Conservation (phyloP, 768 basidiomycete genomes). For the Termitomyces sp. region DNA sequence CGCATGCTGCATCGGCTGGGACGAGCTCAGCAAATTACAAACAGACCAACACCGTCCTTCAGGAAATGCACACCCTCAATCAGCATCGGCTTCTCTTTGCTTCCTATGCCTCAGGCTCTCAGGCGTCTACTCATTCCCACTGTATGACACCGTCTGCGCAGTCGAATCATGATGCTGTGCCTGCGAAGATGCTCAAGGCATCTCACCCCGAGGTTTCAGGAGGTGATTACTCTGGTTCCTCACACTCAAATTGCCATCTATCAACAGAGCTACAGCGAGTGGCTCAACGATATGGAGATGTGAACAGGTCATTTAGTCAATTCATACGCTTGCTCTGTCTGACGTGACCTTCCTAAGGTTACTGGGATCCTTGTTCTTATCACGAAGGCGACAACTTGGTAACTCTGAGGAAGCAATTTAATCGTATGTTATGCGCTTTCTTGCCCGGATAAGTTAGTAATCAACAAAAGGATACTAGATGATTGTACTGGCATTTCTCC, state of each 20-base stretch:
- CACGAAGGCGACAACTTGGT: slow-evolving; percentile 40
- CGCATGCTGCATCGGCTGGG: slow-evolving; percentile 11
- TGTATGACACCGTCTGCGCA: background rate
- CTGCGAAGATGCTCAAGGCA: background rate
- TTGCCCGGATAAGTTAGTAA: background rate
- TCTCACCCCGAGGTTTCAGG: slow-evolving; percentile 2
- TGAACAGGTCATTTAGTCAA: slow-evolving; percentile 44
- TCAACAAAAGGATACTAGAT: background rate
- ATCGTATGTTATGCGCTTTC: background rate
- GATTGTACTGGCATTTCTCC: background rate
- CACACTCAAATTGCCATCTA: background rate
- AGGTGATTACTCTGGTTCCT: background rate
- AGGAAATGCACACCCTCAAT: slow-evolving; percentile 64
- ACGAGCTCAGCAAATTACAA: slow-evolving; percentile 42
- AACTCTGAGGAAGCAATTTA: slow-evolving; percentile 4
- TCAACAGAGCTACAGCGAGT: slow-evolving; percentile 35
- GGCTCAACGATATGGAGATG: slow-evolving; percentile 55
- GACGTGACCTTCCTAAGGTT: slow-evolving; percentile 33
- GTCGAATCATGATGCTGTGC: background rate
- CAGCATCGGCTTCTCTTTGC: slow-evolving; percentile 55
- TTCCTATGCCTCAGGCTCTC: slow-evolving; percentile 6
- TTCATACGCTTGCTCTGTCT: background rate
- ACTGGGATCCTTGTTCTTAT: slow-evolving; percentile 61
- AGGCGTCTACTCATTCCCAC: background rate
- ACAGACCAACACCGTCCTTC: slow-evolving; percentile 57